These are phyloP conservation scores for Myxozyma mucilagina DNA, from an alignment of 805 yeast species.

Conservation along the genomic window DNA sequence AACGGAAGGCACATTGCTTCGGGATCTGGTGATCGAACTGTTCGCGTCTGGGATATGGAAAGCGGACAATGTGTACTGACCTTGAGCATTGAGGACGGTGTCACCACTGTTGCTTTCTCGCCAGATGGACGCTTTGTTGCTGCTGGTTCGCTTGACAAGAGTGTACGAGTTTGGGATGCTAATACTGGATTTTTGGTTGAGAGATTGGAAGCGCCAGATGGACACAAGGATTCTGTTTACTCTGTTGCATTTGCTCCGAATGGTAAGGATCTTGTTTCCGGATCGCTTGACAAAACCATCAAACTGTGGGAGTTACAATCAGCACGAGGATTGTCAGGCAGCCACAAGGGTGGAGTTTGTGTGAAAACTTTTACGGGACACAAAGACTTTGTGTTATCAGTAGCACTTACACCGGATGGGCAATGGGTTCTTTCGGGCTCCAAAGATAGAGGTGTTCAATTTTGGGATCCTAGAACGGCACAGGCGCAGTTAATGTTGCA, in stretches of 20 bases:
- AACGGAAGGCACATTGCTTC: constrained; percentile 90
- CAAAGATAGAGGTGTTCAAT: constrained; percentile 93
- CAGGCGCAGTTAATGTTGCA: constrained; percentile 93
- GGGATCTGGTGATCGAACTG: constrained; percentile 96
- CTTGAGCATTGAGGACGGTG: constrained; percentile 93
- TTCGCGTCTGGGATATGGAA: constrained; percentile 92
- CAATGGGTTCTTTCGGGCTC: constrained; percentile 91
- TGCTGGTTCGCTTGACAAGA: constrained; percentile 93
- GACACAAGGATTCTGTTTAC: constrained; percentile 95
- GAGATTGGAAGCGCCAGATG: constrained; percentile 89
- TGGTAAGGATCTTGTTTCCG: constrained; percentile 89
- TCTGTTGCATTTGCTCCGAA: constrained; percentile 90
- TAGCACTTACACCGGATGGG: constrained; percentile 90
- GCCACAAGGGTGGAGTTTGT: constrained; percentile 53
- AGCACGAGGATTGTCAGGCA: constrained; percentile 44
- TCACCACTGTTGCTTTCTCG: constrained; percentile 94
- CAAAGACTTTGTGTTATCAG: constrained; percentile 91
- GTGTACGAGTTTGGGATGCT: constrained; percentile 96
- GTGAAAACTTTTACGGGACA: constrained; percentile 94
- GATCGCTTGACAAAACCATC: constrained; percentile 92
- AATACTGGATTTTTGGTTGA: constrained; percentile 88
- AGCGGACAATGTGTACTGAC: constrained; percentile 87
- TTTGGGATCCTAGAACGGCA: constrained; percentile 93
- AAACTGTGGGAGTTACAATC: constrained; percentile 88
- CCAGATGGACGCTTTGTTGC: constrained; percentile 94